Conservation (phyloP, 1,284 basidiomycete species). For the Stereum hirsutum region DNA sequence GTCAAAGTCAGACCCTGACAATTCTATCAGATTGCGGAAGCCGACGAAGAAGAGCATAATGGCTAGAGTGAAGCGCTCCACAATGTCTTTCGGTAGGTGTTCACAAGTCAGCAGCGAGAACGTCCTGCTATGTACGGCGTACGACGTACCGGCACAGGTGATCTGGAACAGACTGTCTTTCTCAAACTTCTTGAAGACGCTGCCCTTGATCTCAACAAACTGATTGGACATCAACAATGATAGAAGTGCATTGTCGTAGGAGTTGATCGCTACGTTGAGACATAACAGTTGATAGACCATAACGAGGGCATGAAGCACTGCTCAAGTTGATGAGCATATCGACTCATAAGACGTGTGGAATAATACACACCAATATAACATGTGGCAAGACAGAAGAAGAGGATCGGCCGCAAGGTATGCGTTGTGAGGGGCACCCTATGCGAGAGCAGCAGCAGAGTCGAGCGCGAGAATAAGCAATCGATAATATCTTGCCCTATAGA, state of each 20-base stretch:
- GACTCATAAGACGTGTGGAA: not conserved
- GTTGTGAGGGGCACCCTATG: conserved; percentile 48
- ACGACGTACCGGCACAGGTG: conserved; percentile 79
- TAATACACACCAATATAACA: conserved; percentile 71
- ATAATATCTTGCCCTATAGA: conserved; percentile 98
- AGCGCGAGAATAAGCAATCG: conserved; percentile 92
- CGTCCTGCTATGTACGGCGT: not conserved
- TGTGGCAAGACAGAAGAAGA: conserved; percentile 81
- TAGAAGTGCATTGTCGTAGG: conserved; percentile 93
- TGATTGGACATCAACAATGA: conserved; percentile 96
- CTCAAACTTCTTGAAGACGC: conserved; percentile 99
- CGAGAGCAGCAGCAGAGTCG: conserved; percentile 76
- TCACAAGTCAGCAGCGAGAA: not conserved
- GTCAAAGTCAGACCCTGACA: conserved; percentile 84
- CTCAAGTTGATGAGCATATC: not conserved
- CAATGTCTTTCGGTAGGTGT: conserved; percentile 66
- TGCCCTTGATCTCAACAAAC: conserved; percentile 99
- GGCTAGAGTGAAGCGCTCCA: conserved; percentile 91
- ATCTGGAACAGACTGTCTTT: conserved; percentile 99
- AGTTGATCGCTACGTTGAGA: conserved; percentile 97
- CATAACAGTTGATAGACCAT: conserved; percentile 96
- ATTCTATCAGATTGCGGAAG: conserved; percentile 91
- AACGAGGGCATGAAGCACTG: conserved; percentile 87
- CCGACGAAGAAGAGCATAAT: conserved; percentile 92
- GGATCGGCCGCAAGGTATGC: conserved; percentile 65